These are phyloP conservation scores for Hexamita inflata DNA, from an alignment of 208 protist genomes.

Conservation along the genomic window DNA sequence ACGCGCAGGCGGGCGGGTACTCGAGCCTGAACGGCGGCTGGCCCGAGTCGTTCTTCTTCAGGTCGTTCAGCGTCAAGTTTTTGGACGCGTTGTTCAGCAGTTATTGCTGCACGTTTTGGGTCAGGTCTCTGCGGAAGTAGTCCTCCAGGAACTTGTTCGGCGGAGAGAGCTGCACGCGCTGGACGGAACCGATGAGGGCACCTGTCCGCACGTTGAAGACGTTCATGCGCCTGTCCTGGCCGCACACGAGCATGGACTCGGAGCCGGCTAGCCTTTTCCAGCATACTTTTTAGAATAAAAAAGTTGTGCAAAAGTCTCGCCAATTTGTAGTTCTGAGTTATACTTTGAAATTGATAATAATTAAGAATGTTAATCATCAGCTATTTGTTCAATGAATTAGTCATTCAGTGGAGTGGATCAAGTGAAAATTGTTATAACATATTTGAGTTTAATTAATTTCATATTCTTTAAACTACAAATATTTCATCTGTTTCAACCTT, in stretches of 20 bases:
- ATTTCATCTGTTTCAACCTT: too few relatives aligned
- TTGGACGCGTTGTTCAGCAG: background rate
- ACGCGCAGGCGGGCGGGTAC: background rate
- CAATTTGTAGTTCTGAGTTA: too few relatives aligned
- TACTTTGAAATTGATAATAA: too few relatives aligned
- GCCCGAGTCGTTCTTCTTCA: background rate
- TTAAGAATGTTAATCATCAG: too few relatives aligned
- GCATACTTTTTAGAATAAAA: too few relatives aligned
- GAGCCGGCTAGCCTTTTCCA: background rate
- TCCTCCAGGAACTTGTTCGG: background rate
- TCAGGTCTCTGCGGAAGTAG: background rate
- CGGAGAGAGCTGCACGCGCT: background rate
- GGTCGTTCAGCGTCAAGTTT: background rate
- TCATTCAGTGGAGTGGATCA: too few relatives aligned
- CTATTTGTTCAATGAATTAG: too few relatives aligned
- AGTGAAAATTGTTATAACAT: too few relatives aligned
- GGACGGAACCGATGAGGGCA: background rate
- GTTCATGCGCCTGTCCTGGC: background rate
- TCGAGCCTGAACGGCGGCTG: constrained; percentile 5
- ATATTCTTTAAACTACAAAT: too few relatives aligned
- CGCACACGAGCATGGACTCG: background rate
- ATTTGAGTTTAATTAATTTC: too few relatives aligned
- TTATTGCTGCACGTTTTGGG: background rate
- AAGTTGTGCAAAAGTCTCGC: too few relatives aligned
- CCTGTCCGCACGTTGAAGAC: background rate